Evolutionary conservation across 352 stramenopile genomes (phyloP).

Genomic region (Pythium plurisporium): DNA sequence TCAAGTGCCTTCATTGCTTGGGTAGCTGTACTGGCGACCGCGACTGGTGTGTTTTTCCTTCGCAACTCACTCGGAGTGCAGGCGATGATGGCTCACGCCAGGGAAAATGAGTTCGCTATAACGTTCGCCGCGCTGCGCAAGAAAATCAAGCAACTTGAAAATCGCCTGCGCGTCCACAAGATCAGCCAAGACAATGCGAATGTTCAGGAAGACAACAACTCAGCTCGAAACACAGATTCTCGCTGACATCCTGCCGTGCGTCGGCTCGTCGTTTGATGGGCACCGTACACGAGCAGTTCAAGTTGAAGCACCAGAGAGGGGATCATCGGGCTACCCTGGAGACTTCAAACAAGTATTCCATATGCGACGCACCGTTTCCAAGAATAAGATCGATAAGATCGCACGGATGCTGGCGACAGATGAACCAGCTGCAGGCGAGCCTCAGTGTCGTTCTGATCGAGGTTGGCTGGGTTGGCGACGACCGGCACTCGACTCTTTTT

Average conservation of each 20-base stretch:
- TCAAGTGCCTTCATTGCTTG: constrained; percentile 39
- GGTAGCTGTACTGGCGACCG: constrained; percentile 27
- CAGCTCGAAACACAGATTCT: not conserved
- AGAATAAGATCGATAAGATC: not conserved
- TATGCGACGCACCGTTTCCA: too few relatives aligned
- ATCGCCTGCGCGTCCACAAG: constrained; percentile 47
- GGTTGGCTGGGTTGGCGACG: not conserved
- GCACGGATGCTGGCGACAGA: not conserved
- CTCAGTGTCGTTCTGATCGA: not conserved
- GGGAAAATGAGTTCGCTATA: constrained; percentile 44
- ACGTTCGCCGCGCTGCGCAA: constrained; percentile 50
- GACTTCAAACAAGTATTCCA: too few relatives aligned
- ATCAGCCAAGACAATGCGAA: constrained; percentile 15
- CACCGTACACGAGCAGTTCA: too few relatives aligned
- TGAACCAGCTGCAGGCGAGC: not conserved
- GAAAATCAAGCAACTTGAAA: constrained; percentile 64
- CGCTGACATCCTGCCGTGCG: too few relatives aligned
- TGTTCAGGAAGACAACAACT: not conserved
- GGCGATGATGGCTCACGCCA: constrained; percentile 34
- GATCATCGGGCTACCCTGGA: not conserved
- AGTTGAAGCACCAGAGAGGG: too few relatives aligned
- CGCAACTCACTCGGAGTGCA: constrained; percentile 54
- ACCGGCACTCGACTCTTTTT: not conserved
- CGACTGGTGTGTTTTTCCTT: constrained; percentile 42
- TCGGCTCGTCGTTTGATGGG: too few relatives aligned